These are phyloP conservation scores for Aspergillus quadrilineatus DNA, from an alignment of 2,329 filamentous ascomycete genomes.

Conservation along the genomic window DNA sequence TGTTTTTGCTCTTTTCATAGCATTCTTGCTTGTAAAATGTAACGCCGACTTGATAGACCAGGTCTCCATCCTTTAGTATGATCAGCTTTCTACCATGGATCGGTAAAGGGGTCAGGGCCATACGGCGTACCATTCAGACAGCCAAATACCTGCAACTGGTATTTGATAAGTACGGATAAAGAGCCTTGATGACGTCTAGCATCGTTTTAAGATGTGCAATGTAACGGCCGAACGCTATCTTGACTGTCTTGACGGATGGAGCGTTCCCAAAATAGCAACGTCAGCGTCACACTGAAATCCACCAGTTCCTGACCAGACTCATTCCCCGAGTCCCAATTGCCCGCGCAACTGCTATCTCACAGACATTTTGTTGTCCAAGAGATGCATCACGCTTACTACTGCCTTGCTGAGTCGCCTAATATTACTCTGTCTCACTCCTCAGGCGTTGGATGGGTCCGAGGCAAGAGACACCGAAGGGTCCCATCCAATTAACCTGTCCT, in stretches of 20 bases:
- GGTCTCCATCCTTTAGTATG: background rate
- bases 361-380: background rate
- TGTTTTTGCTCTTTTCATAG: conserved; percentile 28
- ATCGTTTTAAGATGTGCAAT: background rate
- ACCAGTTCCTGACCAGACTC: conserved; percentile 11
- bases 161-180: background rate
- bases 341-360: background rate
- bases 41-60: background rate
- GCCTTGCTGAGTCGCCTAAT: background rate
- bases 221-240: background rate
- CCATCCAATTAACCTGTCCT: conserved; percentile 6
- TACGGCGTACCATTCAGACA: background rate
- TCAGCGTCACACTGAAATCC: background rate
- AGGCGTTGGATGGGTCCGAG: background rate
- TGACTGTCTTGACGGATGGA: background rate
- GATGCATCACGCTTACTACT: background rate
- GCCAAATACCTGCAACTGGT: background rate
- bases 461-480: background rate
- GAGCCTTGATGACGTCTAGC: conserved; percentile 3
- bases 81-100: background rate
- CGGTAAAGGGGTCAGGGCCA: background rate
- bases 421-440: background rate
- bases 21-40: conserved; percentile 5
- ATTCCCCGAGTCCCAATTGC: background rate
- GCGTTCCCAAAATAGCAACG: conserved; percentile 13